Base-by-base conservation (phyloP, 129 eudicot species). In the Ambrosia artemisiifolia region DNA sequence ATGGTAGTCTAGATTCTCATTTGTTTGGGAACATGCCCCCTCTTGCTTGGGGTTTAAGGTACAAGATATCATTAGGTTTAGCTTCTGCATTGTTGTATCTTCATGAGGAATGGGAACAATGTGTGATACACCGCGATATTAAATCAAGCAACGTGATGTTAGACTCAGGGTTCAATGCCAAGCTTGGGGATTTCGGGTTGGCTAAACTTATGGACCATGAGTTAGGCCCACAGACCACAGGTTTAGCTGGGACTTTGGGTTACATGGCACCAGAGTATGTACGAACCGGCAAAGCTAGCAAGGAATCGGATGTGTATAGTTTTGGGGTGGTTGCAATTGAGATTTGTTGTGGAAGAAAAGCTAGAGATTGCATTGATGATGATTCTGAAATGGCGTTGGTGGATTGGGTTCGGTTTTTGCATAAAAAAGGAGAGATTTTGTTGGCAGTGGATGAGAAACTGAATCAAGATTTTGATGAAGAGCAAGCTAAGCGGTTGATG, bases 101-200 rank as follows among this genome's bases (percentile, higher is more conserved):
- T 49, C 95, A 85, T 11, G 91, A 88, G 33, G 91, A 85, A 50
- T 79, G 87, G 81, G 85, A 83, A 42, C 88, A 85, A 62, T 85
- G 87, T 51, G 91, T 85, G 62, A 74, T 88, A 18, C 95, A 88
- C 38, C 82, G 88, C 20, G 95, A 88, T 59, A 79, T 88, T 63
- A 88, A 88, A 59, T 72, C 85, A 9, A 88, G 88, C 78, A 88
- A 88, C 19, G 75, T 88, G 34, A 88, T 85, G 88, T 74, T 88
- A 9, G 91, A 88, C 30, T 83, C 85, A 3, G 80, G 74, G 34
- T 88, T 85, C 38, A 85, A 83, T 63, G 84, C 51, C 46, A 85
- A 85, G 85, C 82, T 86, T 2, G 91, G 96, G 7, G 96, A 88
- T 69, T 88, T 88, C 38, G 95, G 95, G 35, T 53, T 88, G 14